Base-by-base conservation (phyloP, 129 eudicot species). In the Lactuca saligna region DNA sequence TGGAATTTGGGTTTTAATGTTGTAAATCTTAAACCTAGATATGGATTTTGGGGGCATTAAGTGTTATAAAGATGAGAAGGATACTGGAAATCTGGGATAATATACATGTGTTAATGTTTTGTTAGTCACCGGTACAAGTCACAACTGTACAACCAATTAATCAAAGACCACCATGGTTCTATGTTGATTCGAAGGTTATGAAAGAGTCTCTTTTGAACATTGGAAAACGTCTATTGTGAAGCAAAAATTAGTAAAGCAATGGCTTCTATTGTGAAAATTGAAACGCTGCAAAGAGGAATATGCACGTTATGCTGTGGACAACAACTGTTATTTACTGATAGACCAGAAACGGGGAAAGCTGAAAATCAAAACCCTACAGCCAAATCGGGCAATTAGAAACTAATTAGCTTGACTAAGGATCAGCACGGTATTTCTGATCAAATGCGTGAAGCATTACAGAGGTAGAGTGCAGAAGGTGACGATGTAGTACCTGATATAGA, bases 401-500 rank as follows among this genome's bases (percentile, higher is more conserved):
- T 39, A 13, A 34, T 34, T 9, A 54, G 49, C 32, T 32, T 38
- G 34, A 54, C 5, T 6, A 10, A 17, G 2, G 20, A 55, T 31
- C 38, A 69, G 4, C 33, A 57, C 3, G 57, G 58, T 44, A 46
- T 33, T 11, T 71, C 35, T 44, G 56, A 70, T 58, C 25, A 65
- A 31, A 15, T n/a, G 57, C 54, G 17, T 29, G 56, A 37, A 37
- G 10, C n/a, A 49, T 31, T 13, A 59, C 20, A 33, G 13, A 6
- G 20, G 73, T 9, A 17, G 14, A 20, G 63, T 5, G 29, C 10
- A 41, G 56, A 46, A 29, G 48, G 37, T 15, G 8, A 62, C 14
- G 64, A 46, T 31, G 37, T 7, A 35, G 49, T 66, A 75, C 79
- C 79, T 75, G 79, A 66, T 75, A 75, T 1, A 75, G 79, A 67